Evolutionary conservation across 331 rosid genomes (phyloP), one percentile per base, ranked within the genome.

Genomic region (Erythrophleum ivorense): DNA sequence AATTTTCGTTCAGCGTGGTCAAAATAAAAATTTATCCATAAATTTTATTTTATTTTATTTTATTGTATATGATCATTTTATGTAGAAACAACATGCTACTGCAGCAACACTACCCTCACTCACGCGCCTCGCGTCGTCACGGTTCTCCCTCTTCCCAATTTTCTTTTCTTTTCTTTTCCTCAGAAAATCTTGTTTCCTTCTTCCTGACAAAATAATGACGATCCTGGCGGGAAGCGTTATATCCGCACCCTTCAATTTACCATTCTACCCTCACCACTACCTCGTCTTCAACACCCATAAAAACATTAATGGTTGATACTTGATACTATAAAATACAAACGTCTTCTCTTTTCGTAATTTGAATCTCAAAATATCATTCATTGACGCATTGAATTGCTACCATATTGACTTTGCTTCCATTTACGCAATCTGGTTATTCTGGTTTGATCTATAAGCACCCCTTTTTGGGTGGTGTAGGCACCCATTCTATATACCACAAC

Each of bases 201-300:
- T 38, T 3, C 16, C 38, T 16, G 71, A 36, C 4, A 18, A 3
- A 40, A 67, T 16, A 5, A 68, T 1, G 73, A 43, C 33, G 53
- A 40, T 41, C 7, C 1, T 41, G 73, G 73, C 53, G 4, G 73
- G 34, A 68, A n/a, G 34, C 52, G 73, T 41, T 10, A 9, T 3
- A 40, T 41, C 36, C 53, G 2, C 73, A 3, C 53, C 4, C 2
- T 4, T 4, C 6, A 45, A 15, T 76, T 85, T 76, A 80, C 52
- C 43, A 60, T 77, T 80, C 1, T 83, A 75, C 75, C 86, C 82
- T 21, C 40, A 34, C 10, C 59, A 31, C 19, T 24, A 0, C 9
- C 14, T 33, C 15, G 24, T 8, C 59, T 29, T 34, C 45, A 34
- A 71, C 40, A 29, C 76, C 14, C 76, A 14, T 2, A 14, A 1